Percentiles rank a stretch among this genome's conserved stretches.
Conservation (phyloP, 345 rosid species). For the Eucalyptus paniculata region DNA sequence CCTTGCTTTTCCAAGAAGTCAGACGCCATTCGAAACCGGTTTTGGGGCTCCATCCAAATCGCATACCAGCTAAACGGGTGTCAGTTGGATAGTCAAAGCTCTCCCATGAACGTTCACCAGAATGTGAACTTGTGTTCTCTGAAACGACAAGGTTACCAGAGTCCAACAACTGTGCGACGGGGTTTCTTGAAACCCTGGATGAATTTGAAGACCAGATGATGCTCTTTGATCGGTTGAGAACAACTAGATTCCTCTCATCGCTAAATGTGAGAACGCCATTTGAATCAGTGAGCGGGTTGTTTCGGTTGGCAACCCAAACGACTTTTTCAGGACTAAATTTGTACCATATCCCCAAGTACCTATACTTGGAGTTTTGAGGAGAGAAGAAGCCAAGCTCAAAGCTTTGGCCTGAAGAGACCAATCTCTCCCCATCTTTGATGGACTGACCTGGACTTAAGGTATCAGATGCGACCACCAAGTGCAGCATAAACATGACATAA, state of each 20-base stretch:
- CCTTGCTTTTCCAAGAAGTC: background rate
- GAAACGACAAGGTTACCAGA: conserved; percentile 17
- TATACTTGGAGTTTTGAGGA: background rate
- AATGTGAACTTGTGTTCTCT: background rate
- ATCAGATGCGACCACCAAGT: background rate
- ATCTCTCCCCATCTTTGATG: background rate
- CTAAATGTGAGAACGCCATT: conserved; percentile 2
- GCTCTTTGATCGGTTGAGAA: background rate
- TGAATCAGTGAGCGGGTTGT: conserved; percentile 3
- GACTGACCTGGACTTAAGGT: background rate
- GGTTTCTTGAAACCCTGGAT: background rate
- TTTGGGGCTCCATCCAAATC: background rate
- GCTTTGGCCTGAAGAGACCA: background rate
- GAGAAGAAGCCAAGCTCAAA: conserved; percentile 6
- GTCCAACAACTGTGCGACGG: conserved; percentile 12
- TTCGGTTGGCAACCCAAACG: conserved; percentile 41
- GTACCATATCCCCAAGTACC: conserved; percentile 28
- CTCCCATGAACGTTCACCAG: conserved; percentile 6
- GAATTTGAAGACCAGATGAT: conserved; percentile 10
- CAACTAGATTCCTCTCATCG: background rate
- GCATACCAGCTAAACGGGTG: conserved; percentile 10
- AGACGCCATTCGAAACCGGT: background rate
- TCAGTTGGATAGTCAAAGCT: conserved; percentile 20
- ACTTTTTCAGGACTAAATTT: background rate
- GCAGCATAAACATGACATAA: background rate